Evolutionary conservation across 2,329 filamentous ascomycete genomes (phyloP), one percentile per base, ranked within the genome.

Genomic region (Cladosporium sp.): DNA sequence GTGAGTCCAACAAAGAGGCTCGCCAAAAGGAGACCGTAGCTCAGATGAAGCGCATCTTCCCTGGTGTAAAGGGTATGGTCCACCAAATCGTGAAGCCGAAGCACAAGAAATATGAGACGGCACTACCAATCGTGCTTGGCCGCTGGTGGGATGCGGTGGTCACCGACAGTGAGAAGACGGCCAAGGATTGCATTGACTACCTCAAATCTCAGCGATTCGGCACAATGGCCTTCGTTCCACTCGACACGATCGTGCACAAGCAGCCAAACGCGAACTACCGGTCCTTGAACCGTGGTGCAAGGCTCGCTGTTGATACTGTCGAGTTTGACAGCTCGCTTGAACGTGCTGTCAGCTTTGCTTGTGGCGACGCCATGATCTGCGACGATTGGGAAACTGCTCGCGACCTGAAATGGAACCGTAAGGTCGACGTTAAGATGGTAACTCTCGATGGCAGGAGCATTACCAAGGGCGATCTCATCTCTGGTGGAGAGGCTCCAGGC

Each of bases 231-330:
- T 97, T 98, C 68, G 91, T 97, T 55, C 93, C 93, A 1, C 78
- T 98, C 15, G 93, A 98, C 73, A 96, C 95, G 46, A 95, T 98
- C 67, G 94, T 97, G 63, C 91, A 96, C 64, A 91, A 88, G 66
- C 84, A 88, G 9, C 82, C 93, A 52, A 95, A 95, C 65, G 87
- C 89, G 4, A 91, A 88, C 53, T 76, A 98, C 57, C 96, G 96
- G 70, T 88, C 90, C 22, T 85, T 95, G 67, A 79, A 88, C 49
- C 86, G 88, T 33, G 88, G 87, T 39, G 83, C 84, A 68, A 83
- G 92, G 7, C 79, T 96, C 51, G 94, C 92, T 0, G 95, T 98
- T 56, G 93, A 98, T 67, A 94, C 90, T 0, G 92, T 98, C 60
- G 90, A 95, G 63, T 98, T 93, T 62, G 93, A 97, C 60, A 79